Evolutionary conservation across 805 yeast species (phyloP), one percentile per base, ranked within the genome.

Genomic region (Cyberlindnera lachancei): DNA sequence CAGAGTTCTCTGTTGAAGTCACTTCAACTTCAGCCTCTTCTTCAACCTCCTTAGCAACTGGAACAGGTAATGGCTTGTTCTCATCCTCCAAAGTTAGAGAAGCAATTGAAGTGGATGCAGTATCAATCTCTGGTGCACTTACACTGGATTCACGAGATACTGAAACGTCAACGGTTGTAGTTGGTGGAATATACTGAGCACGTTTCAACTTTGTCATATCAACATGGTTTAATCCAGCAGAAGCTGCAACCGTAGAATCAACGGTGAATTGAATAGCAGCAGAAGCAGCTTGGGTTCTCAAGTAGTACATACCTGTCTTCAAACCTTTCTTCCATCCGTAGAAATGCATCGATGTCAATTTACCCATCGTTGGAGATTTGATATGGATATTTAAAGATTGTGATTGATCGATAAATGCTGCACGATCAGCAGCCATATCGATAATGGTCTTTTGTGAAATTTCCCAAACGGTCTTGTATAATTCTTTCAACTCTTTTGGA

Each of bases 381-480:
- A 90, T 65, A 61, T 84, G 88, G 43, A 90, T 74, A 56, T 90
- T 90, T 64, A 90, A 64, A 28, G 92, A 79, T 65, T 90, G 97
- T 23, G 95, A 84, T 64, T 90, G 97, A 58, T 81, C 90, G 52
- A 81, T 75, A 56, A 70, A 81, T n/a, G 85, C 80, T 38, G 85
- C 77, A 61, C 92, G 71, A 50, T 76, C 87, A 36, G 85, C 81
- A 34, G 86, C 78, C 86, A 88, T 72, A 45, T 87, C 95, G 39
- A 90, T 79, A 38, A 90, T 72, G 9, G 70, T 66, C 59, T 75
- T 81, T 59, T 90, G 98, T 29, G 94, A 75, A 29, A 90, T 73
- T 60, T 90, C 98, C 98, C 98, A 90, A 8, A 87, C 96, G 0
- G 98, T 90, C 58, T 80, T 85, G 64, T 88, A 87, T n/a, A 90